phyloP scores from a whole-genome alignment of 345 rosid genomes.

The Rhodamnia argentea region DNA sequence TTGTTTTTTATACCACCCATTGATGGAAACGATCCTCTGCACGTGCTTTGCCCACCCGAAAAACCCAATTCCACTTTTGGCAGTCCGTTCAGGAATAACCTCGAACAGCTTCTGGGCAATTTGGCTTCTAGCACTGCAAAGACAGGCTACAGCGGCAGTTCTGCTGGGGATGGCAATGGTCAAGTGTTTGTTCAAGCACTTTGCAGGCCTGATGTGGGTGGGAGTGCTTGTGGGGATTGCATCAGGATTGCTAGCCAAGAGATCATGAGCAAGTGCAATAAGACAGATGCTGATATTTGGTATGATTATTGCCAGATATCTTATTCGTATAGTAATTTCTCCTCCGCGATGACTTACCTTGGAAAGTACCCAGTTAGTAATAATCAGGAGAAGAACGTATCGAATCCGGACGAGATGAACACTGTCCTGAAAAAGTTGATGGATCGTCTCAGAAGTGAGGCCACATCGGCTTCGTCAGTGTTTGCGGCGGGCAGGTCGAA shows the following conservation, averaged over 20 bases:
- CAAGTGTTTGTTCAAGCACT: background rate
- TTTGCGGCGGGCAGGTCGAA: background rate
- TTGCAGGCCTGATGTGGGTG: background rate
- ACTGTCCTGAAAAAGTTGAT: background rate
- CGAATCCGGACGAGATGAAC: background rate
- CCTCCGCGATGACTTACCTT: background rate
- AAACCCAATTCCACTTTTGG: background rate
- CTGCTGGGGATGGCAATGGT: background rate
- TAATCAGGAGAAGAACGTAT: background rate
- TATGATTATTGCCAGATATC: background rate
- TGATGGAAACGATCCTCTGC: background rate
- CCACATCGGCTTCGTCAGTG: background rate
- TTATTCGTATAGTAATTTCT: background rate
- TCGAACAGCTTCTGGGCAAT: background rate
- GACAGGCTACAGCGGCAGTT: background rate
- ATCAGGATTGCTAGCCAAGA: background rate
- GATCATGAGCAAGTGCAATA: background rate
- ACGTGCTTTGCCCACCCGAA: background rate
- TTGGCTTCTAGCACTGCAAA: background rate
- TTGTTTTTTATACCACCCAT: background rate
- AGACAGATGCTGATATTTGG: background rate
- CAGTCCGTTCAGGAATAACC: background rate
- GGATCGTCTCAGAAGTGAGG: background rate
- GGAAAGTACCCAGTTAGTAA: background rate
- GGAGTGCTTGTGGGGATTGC: background rate